Evolutionary conservation across 1,284 basidiomycete species (phyloP).

Genomic region (Leccinum proliferum): DNA sequence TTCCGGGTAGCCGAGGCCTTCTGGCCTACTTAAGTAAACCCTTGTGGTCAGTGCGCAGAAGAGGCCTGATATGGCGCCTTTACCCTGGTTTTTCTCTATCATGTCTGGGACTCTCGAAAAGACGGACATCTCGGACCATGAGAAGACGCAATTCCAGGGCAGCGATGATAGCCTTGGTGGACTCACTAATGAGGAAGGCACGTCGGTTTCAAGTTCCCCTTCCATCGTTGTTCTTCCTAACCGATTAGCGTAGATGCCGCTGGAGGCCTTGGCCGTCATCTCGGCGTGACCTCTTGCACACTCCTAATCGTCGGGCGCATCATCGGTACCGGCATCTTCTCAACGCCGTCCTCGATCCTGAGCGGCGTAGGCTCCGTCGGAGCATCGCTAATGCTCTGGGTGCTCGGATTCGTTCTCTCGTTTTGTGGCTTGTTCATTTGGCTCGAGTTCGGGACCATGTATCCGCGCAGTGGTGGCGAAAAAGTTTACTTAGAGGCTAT

Average conservation of each 20-base stretch:
- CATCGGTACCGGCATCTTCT: conserved; percentile 61
- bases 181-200: conserved; percentile 29
- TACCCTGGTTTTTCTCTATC: neutral
- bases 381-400: conserved; percentile 52
- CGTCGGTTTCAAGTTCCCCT: neutral
- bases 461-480: conserved; percentile 51
- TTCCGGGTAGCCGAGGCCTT: neutral
- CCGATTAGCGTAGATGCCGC: conserved; percentile 33
- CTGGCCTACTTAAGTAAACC: conserved; percentile 2
- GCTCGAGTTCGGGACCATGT: conserved; percentile 53
- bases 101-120: conserved; percentile 11
- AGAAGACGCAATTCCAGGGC: neutral
- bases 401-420: conserved; percentile 48
- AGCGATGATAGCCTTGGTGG: conserved; percentile 17
- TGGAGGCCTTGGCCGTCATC: conserved; percentile 46
- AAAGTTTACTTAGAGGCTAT: conserved; percentile 50
- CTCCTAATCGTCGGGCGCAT: conserved; percentile 46
- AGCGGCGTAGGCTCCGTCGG: conserved; percentile 44
- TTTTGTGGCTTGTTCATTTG: conserved; percentile 50
- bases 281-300: conserved; percentile 44
- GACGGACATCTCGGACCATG: neutral
- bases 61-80: too few relatives aligned
- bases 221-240: neutral
- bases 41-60: neutral
- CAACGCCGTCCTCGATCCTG: conserved; percentile 54